Base-by-base conservation (phyloP, 208 protist species). In the Trypanosoma rangeli region DNA sequence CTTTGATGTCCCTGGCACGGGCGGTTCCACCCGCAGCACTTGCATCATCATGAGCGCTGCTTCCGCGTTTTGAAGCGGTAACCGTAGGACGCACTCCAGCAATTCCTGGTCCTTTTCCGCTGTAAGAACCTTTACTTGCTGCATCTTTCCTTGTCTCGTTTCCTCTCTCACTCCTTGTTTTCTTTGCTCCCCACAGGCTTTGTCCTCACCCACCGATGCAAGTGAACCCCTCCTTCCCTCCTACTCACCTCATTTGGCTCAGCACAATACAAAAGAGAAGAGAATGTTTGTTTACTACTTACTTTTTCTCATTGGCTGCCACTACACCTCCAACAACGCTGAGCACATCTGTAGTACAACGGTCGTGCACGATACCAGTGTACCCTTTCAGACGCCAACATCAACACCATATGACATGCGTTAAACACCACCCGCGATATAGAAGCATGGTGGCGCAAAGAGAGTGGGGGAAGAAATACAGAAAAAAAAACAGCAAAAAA, bases 1-100 rank as follows among this genome's bases (percentile, higher is more conserved):
- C 70, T 82, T 85, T 58, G 46, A 22, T 1, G 79, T 84, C 22
- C 70, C 70, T 0, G 49, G 24, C 12, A 90, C 55, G 15, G 70
- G 54, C 16, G 74, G 57, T 12, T 90, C 84, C 0, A 77, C 68
- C 24, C 78, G 72, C 24, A 90, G 63, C 44, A 90, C 82, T 20
- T 64, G 77, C 31, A 78, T 60, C 37, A 83, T 54, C 31, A 85
- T 83, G 29, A 58, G 63, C 18, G 84, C 84, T 2, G 73, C 56
- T 22, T 60, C 81, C 7, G 81, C 57, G 52, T 64, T 71, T 29
- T 79, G 81, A 44, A 83, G 68, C 16, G 84, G 81, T n/a, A 87
- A 54, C 15, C 74, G 74, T 52, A 86, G 26, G 28, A 79, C 70
- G 54, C 79, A 85, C 69, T 84, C 70, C 39, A 88, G 69, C 22